Base-by-base conservation (phyloP, 495 filamentous ascomycete species). In the Hypoxylon trugodes region DNA sequence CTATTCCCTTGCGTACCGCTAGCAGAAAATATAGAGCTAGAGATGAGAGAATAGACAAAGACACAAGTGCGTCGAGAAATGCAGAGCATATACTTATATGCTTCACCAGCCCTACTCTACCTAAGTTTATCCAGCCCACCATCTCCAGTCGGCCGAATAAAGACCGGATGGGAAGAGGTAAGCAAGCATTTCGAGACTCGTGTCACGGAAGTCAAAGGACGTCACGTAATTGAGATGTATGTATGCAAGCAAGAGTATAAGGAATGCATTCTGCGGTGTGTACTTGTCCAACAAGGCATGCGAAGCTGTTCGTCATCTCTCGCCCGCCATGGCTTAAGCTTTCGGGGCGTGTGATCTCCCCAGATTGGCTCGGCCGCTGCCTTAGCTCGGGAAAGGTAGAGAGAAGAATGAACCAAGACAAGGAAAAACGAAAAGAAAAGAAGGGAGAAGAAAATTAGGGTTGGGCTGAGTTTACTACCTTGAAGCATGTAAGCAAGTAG, bases 81-180 rank as follows among this genome's bases (percentile, higher is more conserved):
- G 46, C 21, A 64, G 15, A 58, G 47, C 25, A 48, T 64, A 54
- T 59, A 65, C 53, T 59, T 65, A 65, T 65, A 65, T 63, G 51
- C 30, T 28, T 37, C 35, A 28, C 18, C 37, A 12, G 0, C 43
- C n/a, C 36, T n/a, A n/a, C 12, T 38, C n/a, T 18, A 13, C 9
- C 13, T n/a, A n/a, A n/a, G n/a, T n/a, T n/a, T n/a, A 36, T n/a
- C 12, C 24, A 30, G 15, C 12, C 22, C n/a, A 21, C 26, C 13
- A 33, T 22, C 37, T 28, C 26, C 1, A 3, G 38, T 58, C 50
- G 25, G 61, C 61, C 28, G 54, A 54, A 65, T 41, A 65, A 65
- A 65, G 54, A 59, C 61, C 53, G 61, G 61, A 65, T 21, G 61
- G 54, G n/a, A n/a, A n/a, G n/a, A n/a, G n/a, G n/a, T 36, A 24